Evolutionary conservation across 2,329 filamentous ascomycete genomes (phyloP).

Genomic region (Sporothrix brasiliensis): DNA sequence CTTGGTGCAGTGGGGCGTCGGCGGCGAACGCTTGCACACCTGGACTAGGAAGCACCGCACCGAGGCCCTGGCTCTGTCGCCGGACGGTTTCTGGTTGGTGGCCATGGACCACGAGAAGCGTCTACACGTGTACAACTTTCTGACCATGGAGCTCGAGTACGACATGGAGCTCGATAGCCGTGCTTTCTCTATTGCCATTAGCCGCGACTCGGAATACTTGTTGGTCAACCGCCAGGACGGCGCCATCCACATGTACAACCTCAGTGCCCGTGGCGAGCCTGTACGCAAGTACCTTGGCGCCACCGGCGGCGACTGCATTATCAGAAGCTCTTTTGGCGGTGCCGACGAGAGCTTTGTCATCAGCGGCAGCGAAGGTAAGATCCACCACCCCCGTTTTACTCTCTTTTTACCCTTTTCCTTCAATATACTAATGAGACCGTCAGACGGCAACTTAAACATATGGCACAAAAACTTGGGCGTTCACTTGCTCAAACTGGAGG

Average conservation of each 20-base stretch:
- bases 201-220: constrained; percentile 75
- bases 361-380: constrained; percentile 83
- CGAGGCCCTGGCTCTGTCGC: constrained; percentile 81
- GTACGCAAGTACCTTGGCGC: constrained; percentile 77
- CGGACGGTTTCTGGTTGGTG: constrained; percentile 77
- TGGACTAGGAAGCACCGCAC: constrained; percentile 75
- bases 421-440: constrained; percentile 24
- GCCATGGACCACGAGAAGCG: constrained; percentile 71
- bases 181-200: constrained; percentile 79
- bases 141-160: constrained; percentile 73
- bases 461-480: constrained; percentile 86
- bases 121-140: constrained; percentile 80
- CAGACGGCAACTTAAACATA: constrained; percentile 73
- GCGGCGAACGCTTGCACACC: constrained; percentile 63
- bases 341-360: constrained; percentile 90
- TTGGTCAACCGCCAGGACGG: constrained; percentile 81
- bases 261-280: constrained; percentile 66
- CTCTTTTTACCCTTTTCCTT: not conserved
- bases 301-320: constrained; percentile 73
- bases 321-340: constrained; percentile 82
- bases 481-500: constrained; percentile 74
- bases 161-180: constrained; percentile 70
- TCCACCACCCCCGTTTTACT: not conserved
- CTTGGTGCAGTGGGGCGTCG: constrained; percentile 70
- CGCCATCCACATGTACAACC: constrained; percentile 76